Percentiles rank a stretch among this genome's conserved stretches.
Evolutionary conservation across 1,284 basidiomycete genomes (phyloP).

Genomic region (Sporisorium graminicola): DNA sequence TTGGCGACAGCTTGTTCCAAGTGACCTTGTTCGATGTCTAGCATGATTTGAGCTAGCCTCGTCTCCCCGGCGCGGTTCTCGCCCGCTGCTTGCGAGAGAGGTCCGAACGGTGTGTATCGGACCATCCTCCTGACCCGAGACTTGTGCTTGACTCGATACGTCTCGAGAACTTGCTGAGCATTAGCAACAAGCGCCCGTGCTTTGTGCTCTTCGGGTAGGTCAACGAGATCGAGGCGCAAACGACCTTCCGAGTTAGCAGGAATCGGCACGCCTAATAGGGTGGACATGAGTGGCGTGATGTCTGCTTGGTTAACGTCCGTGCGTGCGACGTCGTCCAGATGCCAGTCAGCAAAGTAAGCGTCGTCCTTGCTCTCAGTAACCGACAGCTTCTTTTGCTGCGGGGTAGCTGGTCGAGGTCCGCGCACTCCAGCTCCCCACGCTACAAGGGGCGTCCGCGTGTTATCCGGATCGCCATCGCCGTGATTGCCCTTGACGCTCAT

Average conservation of each 20-base stretch:
- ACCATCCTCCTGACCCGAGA: conserved; percentile 46
- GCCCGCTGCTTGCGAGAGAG: conserved; percentile 12
- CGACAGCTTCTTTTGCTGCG: conserved; percentile 14
- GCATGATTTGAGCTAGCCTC: conserved; percentile 68
- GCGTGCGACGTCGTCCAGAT: conserved; percentile 46
- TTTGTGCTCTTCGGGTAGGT: conserved; percentile 70
- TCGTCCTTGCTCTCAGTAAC: conserved; percentile 25
- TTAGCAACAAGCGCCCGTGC: conserved; percentile 79
- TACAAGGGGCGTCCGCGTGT: conserved; percentile 86
- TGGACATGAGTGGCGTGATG: conserved; percentile 80
- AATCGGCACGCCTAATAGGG: conserved; percentile 55
- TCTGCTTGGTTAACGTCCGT: conserved; percentile 84
- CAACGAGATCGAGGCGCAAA: conserved; percentile 67
- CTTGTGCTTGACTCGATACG: conserved; percentile 81
- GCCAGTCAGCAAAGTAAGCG: conserved; percentile 59
- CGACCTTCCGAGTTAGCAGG: conserved; percentile 70
- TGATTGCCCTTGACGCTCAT: conserved; percentile 92
- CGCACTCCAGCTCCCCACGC: conserved; percentile 81
- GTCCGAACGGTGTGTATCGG: conserved; percentile 46
- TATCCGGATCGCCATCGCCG: conserved; percentile 89
- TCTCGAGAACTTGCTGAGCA: conserved; percentile 81
- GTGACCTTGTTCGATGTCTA: conserved; percentile 64
- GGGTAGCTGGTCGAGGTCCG: conserved; percentile 14
- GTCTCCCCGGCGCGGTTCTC: conserved; percentile 70
- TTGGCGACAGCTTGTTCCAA: conserved; percentile 74